phyloP scores from a whole-genome alignment of 768 basidiomycete genomes.

The Gloeostereum incarnatum region DNA sequence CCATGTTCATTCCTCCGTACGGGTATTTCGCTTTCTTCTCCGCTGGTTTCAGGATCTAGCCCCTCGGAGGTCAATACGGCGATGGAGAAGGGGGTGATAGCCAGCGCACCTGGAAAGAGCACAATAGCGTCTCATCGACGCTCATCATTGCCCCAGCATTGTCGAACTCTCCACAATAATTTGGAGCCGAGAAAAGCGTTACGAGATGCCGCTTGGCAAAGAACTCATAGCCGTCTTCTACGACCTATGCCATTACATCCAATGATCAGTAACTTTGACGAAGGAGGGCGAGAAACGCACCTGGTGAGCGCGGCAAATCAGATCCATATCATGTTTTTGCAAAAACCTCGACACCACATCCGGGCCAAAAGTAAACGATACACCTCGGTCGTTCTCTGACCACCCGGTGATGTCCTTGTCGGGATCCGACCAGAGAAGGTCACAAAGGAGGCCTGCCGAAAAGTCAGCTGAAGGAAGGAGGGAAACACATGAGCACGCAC shows the following conservation, averaged over 20 bases:
- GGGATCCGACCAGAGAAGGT: slow-evolving; percentile 97
- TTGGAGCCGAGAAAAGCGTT: slow-evolving; percentile 94
- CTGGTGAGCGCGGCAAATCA: slow-evolving; percentile 98
- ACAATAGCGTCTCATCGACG: slow-evolving; percentile 93
- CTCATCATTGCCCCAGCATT: slow-evolving; percentile 99
- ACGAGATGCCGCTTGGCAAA: slow-evolving; percentile 97
- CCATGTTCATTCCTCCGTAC: slow-evolving; percentile 80
- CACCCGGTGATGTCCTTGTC: slow-evolving; percentile 99
- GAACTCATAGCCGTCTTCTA: slow-evolving; percentile 98
- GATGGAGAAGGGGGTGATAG: slow-evolving; percentile 8
- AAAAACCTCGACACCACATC: slow-evolving; percentile 98
- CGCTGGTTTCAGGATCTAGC: slow-evolving; percentile 93
- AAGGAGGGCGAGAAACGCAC: slow-evolving; percentile 41
- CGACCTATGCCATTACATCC: slow-evolving; percentile 55
- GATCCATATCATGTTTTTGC: slow-evolving; percentile 99
- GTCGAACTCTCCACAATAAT: slow-evolving; percentile 95
- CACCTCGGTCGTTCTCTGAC: slow-evolving; percentile 99
- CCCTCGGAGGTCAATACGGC: slow-evolving; percentile 3
- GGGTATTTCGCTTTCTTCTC: slow-evolving; percentile 97
- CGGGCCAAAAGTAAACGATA: slow-evolving; percentile 97
- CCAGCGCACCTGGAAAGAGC: slow-evolving; percentile 84
- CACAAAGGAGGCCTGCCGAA: slow-evolving; percentile 76
- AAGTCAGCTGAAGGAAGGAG: slow-evolving; percentile 5
- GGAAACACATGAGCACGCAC: slow-evolving; percentile 29
- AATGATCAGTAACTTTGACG: not conserved